phyloP scores from a whole-genome alignment of 768 basidiomycete genomes.

The Agaricus subrufescens region DNA sequence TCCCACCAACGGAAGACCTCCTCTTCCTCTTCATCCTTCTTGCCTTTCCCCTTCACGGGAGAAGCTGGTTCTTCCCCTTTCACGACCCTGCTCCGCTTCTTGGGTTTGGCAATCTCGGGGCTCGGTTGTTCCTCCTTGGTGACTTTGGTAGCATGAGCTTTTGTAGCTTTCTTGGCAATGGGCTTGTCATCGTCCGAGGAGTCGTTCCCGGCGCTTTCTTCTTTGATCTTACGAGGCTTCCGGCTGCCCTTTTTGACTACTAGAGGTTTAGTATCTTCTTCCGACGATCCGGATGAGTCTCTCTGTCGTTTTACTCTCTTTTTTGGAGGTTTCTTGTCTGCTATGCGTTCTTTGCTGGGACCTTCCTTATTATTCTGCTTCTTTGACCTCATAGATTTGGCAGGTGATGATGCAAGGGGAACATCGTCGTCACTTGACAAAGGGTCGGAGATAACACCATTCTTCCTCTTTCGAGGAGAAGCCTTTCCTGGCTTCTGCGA shows the following conservation, averaged over 20 bases:
- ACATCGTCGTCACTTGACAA: conserved; percentile 71
- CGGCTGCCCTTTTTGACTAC: conserved; percentile 30
- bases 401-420: conserved; percentile 70
- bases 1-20: conserved; percentile 90
- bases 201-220: conserved; percentile 45
- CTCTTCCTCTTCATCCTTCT: conserved; percentile 66
- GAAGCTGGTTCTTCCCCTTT: conserved; percentile 35
- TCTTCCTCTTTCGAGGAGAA: conserved; percentile 56
- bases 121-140: conserved; percentile 50
- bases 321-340: conserved; percentile 46
- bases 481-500: conserved; percentile 52
- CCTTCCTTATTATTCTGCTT: conserved; percentile 38
- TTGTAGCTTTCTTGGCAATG: conserved; percentile 37
- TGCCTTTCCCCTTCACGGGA: conserved; percentile 27
- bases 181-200: conserved; percentile 31
- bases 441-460: conserved; percentile 44
- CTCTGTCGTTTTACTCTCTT: conserved; percentile 61
- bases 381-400: conserved; percentile 29
- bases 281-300: conserved; percentile 24
- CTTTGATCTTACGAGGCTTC: conserved; percentile 44
- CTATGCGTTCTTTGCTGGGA: conserved; percentile 33
- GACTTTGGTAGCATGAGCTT: conserved; percentile 36
- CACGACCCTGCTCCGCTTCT: conserved; percentile 41
- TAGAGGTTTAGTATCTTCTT: conserved; percentile 32
- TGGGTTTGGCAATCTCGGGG: conserved; percentile 37